A percentile compares a stretch with the other conserved stretches of the same genome.
These are phyloP conservation scores for Plasmopara muralis DNA, from an alignment of 352 stramenopile species.

Conservation along the genomic window DNA sequence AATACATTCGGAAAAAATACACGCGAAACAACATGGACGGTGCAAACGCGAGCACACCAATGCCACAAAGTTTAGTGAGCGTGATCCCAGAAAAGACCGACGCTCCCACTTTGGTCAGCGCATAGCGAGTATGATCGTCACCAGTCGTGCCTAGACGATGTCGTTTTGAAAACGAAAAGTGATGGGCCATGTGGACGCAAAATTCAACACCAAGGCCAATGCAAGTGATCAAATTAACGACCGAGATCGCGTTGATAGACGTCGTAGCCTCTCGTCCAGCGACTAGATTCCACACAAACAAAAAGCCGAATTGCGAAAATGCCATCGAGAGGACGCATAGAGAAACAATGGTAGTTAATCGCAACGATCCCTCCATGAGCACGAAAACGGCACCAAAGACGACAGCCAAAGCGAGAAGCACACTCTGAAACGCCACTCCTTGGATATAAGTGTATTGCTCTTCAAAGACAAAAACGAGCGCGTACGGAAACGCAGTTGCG, in stretches of 20 bases:
- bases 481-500: constrained; percentile 77
- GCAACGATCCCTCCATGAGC: constrained; percentile 63
- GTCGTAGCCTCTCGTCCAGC: constrained; percentile 36
- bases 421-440: constrained; percentile 78
- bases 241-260: constrained; percentile 86
- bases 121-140: constrained; percentile 64
- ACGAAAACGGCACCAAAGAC: constrained; percentile 76
- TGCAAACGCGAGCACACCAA: constrained; percentile 84
- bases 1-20: constrained; percentile 93
- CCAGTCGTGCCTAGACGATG: constrained; percentile 42
- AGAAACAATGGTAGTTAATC: constrained; percentile 60
- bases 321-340: constrained; percentile 77
- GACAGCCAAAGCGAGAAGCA: constrained; percentile 72
- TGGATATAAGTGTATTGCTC: constrained; percentile 91
- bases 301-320: constrained; percentile 63
- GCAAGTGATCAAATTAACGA: constrained; percentile 85
- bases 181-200: constrained; percentile 79
- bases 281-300: constrained; percentile 77
- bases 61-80: constrained; percentile 88
- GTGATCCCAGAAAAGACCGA: constrained; percentile 90
- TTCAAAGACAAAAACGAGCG: constrained; percentile 88
- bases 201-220: constrained; percentile 88
- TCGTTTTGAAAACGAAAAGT: constrained; percentile 63
- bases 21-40: constrained; percentile 88
- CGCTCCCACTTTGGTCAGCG: constrained; percentile 64